Evolutionary conservation across 306 rosid species (phyloP).

Genomic region (Mimosa bimucronata): DNA sequence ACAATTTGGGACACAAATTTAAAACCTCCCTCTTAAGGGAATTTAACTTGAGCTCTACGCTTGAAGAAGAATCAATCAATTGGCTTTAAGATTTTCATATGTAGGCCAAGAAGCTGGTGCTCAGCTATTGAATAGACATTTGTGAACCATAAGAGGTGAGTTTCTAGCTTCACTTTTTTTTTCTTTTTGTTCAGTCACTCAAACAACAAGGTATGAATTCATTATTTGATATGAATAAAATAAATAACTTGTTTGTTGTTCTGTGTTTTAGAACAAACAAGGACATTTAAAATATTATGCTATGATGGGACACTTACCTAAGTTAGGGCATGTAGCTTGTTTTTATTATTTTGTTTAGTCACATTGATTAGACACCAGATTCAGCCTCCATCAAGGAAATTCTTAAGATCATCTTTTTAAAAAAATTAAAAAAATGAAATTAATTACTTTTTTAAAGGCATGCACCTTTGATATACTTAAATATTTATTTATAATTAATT

Average conservation of each 20-base stretch:
- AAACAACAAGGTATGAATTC: constrained; percentile 20
- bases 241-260: constrained; percentile 20
- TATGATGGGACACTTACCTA: constrained; percentile 31
- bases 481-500: background rate
- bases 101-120: constrained; percentile 53
- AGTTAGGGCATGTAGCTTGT: background rate
- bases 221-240: constrained; percentile 24
- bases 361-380: background rate
- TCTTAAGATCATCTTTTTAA: background rate
- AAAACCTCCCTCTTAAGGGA: constrained; percentile 2
- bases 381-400: background rate
- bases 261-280: constrained; percentile 32
- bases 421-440: background rate
- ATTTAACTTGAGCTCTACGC: constrained; percentile 36
- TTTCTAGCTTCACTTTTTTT: constrained; percentile 36
- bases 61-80: constrained; percentile 30
- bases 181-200: constrained; percentile 27
- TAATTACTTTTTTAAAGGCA: background rate
- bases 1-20: constrained; percentile 9
- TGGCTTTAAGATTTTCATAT: constrained; percentile 28
- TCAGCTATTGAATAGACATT: constrained; percentile 63
- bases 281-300: constrained; percentile 25
- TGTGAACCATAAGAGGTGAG: constrained; percentile 54
- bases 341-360: background rate
- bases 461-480: background rate